Percentiles rank a stretch among this genome's conserved stretches.
Conservation (phyloP, 2,329 filamentous ascomycete species). For the Dactylonectria macrodidyma region DNA sequence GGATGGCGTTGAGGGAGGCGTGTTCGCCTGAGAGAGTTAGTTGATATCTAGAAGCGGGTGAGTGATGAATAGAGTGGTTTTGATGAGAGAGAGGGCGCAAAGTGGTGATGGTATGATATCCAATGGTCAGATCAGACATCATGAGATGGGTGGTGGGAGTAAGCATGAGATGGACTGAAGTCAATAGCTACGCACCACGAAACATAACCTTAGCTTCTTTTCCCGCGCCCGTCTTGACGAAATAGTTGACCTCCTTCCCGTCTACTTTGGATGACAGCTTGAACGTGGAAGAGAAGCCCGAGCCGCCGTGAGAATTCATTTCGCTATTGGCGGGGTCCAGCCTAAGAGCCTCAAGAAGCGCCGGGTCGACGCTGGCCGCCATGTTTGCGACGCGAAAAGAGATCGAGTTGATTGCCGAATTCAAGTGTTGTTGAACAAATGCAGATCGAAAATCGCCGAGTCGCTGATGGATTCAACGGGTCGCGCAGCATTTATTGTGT, state of each 20-base stretch:
- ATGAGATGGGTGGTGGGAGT: slow-evolving; percentile 31
- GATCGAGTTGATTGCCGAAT: slow-evolving; percentile 9
- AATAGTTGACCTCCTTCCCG: slow-evolving; percentile 70
- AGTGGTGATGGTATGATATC: slow-evolving; percentile 18
- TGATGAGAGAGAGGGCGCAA: neutral
- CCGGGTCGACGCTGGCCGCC: slow-evolving; percentile 70
- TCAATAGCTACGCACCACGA: slow-evolving; percentile 62
- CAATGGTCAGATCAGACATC: neutral
- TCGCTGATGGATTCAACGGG: slow-evolving; percentile 5
- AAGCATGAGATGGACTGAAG: slow-evolving; percentile 39
- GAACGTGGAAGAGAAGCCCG: slow-evolving; percentile 78
- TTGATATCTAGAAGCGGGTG: neutral
- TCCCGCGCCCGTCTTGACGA: slow-evolving; percentile 80
- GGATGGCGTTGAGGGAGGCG: slow-evolving; percentile 86
- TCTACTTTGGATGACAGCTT: slow-evolving; percentile 65
- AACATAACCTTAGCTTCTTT: slow-evolving; percentile 78
- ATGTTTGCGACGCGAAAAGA: slow-evolving; percentile 49
- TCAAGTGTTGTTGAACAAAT: neutral
- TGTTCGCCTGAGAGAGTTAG: slow-evolving; percentile 76
- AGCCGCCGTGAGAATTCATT: slow-evolving; percentile 74
- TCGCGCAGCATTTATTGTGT: slow-evolving; percentile 15
- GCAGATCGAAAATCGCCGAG: neutral
- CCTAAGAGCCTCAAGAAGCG: slow-evolving; percentile 72
- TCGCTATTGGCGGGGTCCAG: slow-evolving; percentile 69
- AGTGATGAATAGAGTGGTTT: neutral